Base-by-base conservation (phyloP, 352 stramenopile genomes). In the Phytopythium boreale region DNA sequence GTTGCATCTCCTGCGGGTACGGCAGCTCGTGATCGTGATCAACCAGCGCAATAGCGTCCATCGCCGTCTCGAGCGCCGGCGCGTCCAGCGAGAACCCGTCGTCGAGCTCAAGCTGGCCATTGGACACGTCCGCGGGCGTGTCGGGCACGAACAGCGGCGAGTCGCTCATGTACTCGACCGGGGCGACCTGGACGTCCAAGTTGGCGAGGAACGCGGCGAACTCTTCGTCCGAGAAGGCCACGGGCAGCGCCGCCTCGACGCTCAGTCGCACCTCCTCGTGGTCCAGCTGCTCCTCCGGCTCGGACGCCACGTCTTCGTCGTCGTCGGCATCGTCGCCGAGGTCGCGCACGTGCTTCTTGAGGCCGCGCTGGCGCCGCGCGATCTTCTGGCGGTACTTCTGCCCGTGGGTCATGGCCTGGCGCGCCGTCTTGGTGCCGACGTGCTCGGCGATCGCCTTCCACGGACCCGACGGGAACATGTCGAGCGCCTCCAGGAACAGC, bases 381-480 rank as follows among this genome's bases (percentile, higher is more conserved):
- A 86, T 79, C 69, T 90, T 90, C 73, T 90, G 80, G 29, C 79
- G 77, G 68, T 98, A 98, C 72, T 98, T 98, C 77, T 98, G 94
- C 8, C 93, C 94, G 67, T 98, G 93, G 5, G 80, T 93, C 76
- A 84, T 84, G 55, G 97, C 97, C 69, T 99, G 96, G 8, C 93
- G 90, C 27, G 90, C 60, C 15, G 77, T 88, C 56, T 82, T 82
- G 51, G 74, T 79, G 39, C 77, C 70, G n/a, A 88, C 66, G 55
- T 75, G 75, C 27, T 68, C 67, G 26, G 79, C 79, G 52, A 88
- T 85, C 41, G 62, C 63, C 41, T 82, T 82, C 79, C 76, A 88
- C 10, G 75, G 79, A 0, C 76, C 79, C 1, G 62, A 52, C 27
- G 76, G 76, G 72, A 80, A 85, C 60, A 67, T 50, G 56, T 86